Conservation (phyloP, 179 eudicot genomes). For the Silene coronaria region DNA sequence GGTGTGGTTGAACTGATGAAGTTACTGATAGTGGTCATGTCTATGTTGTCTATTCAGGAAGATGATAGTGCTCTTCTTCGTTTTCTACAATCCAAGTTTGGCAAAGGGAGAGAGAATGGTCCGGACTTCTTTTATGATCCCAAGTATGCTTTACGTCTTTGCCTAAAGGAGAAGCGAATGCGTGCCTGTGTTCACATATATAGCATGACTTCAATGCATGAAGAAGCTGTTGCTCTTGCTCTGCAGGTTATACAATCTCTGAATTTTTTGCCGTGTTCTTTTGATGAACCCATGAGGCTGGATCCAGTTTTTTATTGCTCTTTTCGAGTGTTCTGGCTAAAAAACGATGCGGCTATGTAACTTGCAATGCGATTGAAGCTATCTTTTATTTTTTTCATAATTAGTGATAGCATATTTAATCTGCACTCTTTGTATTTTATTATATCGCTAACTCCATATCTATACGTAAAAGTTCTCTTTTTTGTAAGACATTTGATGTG, state of each 20-base stretch:
- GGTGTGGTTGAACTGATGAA: neutral
- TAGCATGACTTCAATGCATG: constrained; percentile 99
- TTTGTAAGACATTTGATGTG: neutral
- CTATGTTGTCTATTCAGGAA: constrained; percentile 43
- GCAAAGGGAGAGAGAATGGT: constrained; percentile 68
- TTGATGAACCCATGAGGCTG: too few relatives aligned
- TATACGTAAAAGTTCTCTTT: neutral
- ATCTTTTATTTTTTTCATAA: too few relatives aligned
- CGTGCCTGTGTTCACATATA: constrained; percentile 99
- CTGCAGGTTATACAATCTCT: constrained; percentile 52
- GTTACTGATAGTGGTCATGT: constrained; percentile 10
- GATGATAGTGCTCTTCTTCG: constrained; percentile 92
- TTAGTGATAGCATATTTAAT: too few relatives aligned
- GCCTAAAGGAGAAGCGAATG: constrained; percentile 89
- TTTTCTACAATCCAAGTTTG: constrained; percentile 87
- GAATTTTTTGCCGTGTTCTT: too few relatives aligned
- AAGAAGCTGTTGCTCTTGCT: constrained; percentile 99
- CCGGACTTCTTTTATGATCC: constrained; percentile 98
- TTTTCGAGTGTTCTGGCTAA: too few relatives aligned
- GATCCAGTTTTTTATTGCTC: too few relatives aligned
- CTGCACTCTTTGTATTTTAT: neutral
- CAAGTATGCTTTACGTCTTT: constrained; percentile 91
- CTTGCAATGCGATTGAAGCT: too few relatives aligned
- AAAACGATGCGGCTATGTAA: too few relatives aligned
- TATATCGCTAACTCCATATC: neutral